These are phyloP conservation scores for Pestalotiopsis fici DNA, from an alignment of 2,329 filamentous ascomycete genomes.

Conservation along the genomic window DNA sequence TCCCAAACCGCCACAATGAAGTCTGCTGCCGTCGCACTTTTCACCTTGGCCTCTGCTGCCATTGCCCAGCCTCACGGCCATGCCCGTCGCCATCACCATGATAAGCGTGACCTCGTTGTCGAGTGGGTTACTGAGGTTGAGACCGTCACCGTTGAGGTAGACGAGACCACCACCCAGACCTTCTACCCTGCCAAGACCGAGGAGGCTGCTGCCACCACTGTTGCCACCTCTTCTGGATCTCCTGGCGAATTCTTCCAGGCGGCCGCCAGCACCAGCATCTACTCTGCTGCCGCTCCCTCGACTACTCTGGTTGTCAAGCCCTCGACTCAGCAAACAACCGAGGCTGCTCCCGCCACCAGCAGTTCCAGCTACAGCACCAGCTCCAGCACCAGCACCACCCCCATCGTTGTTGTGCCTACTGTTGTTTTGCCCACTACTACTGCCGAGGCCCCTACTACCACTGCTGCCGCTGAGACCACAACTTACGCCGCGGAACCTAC, in stretches of 20 bases:
- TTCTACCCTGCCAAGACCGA: conserved; percentile 34
- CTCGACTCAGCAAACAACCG: not conserved
- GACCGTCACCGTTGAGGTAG: conserved; percentile 52
- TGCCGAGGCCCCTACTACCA: not conserved
- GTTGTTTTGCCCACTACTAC: not conserved
- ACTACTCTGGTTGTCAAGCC: not conserved
- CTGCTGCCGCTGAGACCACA: not conserved
- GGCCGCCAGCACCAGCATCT: conserved; percentile 17
- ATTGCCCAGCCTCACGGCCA: conserved; percentile 52
- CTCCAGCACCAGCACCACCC: conserved; percentile 13
- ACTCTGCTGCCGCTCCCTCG: conserved; percentile 19
- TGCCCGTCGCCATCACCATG: conserved; percentile 33
- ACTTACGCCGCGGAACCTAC: conserved; percentile 13
- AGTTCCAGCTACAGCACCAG: conserved; percentile 19
- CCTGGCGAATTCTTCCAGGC: conserved; percentile 36
- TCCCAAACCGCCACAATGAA: conserved; percentile 41
- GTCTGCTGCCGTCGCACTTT: conserved; percentile 40
- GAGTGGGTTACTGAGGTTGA: conserved; percentile 49
- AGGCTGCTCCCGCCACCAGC: conserved; percentile 12
- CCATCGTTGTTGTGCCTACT: not conserved
- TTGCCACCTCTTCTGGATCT: conserved; percentile 10
- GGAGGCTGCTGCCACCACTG: conserved; percentile 20
- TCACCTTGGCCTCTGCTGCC: conserved; percentile 44
- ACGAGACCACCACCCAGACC: conserved; percentile 48
- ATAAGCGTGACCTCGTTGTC: conserved; percentile 47